phyloP scores from a whole-genome alignment of 2,329 filamentous ascomycete species.

The Curvularia lunata region DNA sequence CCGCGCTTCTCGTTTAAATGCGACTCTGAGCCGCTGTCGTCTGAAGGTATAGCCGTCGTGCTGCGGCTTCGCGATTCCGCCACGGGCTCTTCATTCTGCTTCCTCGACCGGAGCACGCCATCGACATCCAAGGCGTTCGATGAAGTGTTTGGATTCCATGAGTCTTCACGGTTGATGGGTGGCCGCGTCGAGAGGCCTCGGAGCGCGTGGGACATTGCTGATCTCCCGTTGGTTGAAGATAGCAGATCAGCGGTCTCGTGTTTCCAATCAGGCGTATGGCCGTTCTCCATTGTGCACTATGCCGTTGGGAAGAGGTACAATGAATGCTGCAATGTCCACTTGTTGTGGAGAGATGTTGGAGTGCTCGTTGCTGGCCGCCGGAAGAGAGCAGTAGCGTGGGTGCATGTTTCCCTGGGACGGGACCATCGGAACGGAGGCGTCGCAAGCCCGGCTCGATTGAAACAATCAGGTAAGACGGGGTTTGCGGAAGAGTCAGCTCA shows the following conservation, averaged over 20 bases:
- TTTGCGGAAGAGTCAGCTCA: background rate
- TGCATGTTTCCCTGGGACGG: slow-evolving; percentile 12
- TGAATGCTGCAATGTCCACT: slow-evolving; percentile 8
- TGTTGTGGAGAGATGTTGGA: background rate
- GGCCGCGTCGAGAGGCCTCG: slow-evolving; percentile 34
- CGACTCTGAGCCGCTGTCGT: slow-evolving; percentile 28
- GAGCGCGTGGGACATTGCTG: slow-evolving; percentile 37
- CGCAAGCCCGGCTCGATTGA: slow-evolving; percentile 1
- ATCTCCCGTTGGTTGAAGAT: slow-evolving; percentile 25
- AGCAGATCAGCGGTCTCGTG: slow-evolving; percentile 19
- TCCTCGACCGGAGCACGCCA: slow-evolving; percentile 49
- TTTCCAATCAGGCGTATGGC: slow-evolving; percentile 10
- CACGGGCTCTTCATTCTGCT: slow-evolving; percentile 47
- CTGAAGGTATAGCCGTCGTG: slow-evolving; percentile 36
- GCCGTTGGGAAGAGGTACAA: background rate
- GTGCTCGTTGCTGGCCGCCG: slow-evolving; percentile 9
- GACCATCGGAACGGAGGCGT: slow-evolving; percentile 16
- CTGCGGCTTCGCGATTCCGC: slow-evolving; percentile 41
- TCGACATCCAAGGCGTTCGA: slow-evolving; percentile 48
- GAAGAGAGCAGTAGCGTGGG: slow-evolving; percentile 21
- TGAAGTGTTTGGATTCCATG: slow-evolving; percentile 39
- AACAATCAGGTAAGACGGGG: slow-evolving; percentile 3
- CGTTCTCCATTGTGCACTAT: background rate
- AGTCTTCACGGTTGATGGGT: slow-evolving; percentile 25
- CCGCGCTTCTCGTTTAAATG: slow-evolving; percentile 11